phyloP scores from a whole-genome alignment of 1,139 yeast genomes.

The Martiniozyma asiatica region DNA sequence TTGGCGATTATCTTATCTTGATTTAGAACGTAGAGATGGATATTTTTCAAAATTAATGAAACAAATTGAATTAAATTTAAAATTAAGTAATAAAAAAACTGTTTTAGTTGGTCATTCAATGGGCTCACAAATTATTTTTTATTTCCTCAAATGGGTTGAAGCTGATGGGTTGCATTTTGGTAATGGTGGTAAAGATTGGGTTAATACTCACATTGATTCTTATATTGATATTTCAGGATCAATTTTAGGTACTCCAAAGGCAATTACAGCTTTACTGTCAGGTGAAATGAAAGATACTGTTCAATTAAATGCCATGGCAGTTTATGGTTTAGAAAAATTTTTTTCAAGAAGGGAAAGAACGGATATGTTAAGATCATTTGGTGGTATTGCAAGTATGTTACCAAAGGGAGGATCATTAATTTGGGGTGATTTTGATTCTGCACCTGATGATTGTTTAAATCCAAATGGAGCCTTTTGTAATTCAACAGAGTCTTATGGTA shows the following conservation, averaged over 20 bases:
- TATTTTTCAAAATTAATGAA: constrained; percentile 68
- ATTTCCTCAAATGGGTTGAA: constrained; percentile 92
- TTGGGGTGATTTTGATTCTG: constrained; percentile 62
- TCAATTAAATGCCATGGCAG: constrained; percentile 83
- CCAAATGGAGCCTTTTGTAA: constrained; percentile 14
- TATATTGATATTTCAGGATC: constrained; percentile 84
- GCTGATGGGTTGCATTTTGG: constrained; percentile 72
- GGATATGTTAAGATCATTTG: constrained; percentile 75
- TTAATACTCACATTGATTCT: constrained; percentile 68
- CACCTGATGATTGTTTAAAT: constrained; percentile 45
- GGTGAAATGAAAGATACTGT: constrained; percentile 99
- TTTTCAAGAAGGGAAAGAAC: constrained; percentile 83
- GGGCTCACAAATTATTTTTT: constrained; percentile 86
- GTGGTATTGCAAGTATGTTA: constrained; percentile 89
- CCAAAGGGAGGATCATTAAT: constrained; percentile 88
- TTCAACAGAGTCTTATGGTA: constrained; percentile 47
- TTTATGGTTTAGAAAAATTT: constrained; percentile 87
- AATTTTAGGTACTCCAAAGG: constrained; percentile 84
- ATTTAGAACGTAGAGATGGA: constrained; percentile 75
- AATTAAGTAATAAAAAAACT: constrained; percentile 53
- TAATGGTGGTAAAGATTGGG: constrained; percentile 83
- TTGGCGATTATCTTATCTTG: constrained; percentile 88
- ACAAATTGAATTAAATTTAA: constrained; percentile 49
- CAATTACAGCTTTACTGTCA: constrained; percentile 78
- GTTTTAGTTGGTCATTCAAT: constrained; percentile 87